A percentile compares a stretch with the other conserved stretches of the same genome.
Evolutionary conservation across 352 stramenopile genomes (phyloP).

Genomic region (Phytophthora parvispora): DNA sequence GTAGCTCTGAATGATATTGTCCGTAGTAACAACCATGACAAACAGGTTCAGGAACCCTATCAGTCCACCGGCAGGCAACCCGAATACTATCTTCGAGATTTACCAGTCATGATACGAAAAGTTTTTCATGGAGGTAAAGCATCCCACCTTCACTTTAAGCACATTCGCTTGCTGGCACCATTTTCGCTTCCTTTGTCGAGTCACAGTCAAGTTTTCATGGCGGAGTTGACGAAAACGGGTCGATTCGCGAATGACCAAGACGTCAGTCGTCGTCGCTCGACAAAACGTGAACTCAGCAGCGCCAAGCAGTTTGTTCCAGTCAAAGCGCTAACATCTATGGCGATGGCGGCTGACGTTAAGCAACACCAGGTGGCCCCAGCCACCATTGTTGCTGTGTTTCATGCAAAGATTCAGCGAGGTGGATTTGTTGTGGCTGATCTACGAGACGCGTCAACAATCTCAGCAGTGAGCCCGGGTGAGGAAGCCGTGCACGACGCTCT

Average conservation of each 20-base stretch:
- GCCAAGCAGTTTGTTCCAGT: not conserved
- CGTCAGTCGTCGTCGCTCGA: conserved; percentile 4
- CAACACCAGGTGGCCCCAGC: not conserved
- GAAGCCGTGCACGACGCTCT: not conserved
- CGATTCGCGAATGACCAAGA: not conserved
- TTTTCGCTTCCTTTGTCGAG: not conserved
- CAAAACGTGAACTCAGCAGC: not conserved
- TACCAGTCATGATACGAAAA: no score
- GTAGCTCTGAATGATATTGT: not conserved
- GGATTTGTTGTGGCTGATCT: no score
- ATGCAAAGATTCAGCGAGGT: no score
- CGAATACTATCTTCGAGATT: no score
- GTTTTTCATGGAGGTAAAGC: no score
- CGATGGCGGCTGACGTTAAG: not conserved
- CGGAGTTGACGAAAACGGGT: not conserved
- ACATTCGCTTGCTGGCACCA: not conserved
- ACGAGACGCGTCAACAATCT: no score
- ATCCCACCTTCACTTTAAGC: not conserved
- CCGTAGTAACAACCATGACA: not conserved
- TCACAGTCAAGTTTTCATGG: not conserved
- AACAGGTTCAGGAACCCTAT: not conserved
- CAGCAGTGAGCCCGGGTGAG: not conserved
- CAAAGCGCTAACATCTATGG: no score
- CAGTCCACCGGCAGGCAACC: not conserved
- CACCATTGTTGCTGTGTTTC: no score